A percentile compares a stretch with the other conserved stretches of the same genome.
Conservation (phyloP, 176 grass and related monocot genomes). For the Hordeum vulgare region MorexV3_pseudomolecules_assembly NC_058520.1:363884914-363885413, state of each 20-base stretch:
- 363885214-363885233: slow-evolving; percentile 88
- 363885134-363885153: slow-evolving; percentile 11
- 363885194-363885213: slow-evolving; percentile 94
- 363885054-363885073: slow-evolving; percentile 91
- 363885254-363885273: slow-evolving; percentile 52
- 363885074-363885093: slow-evolving; percentile 73
- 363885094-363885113: slow-evolving; percentile 27
- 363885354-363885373: not conserved
- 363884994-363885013: slow-evolving; percentile 23
- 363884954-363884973: slow-evolving; percentile 35
- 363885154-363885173: slow-evolving; percentile 71
- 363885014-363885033: slow-evolving; percentile 66
- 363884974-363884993: slow-evolving; percentile 14
- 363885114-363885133: not conserved
- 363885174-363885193: slow-evolving; percentile 88
- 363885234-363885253: slow-evolving; percentile 65
- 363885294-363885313: slow-evolving; percentile 75
- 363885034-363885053: slow-evolving; percentile 96
- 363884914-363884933: slow-evolving; percentile 95
- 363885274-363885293: slow-evolving; percentile 52
- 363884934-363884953: slow-evolving; percentile 61
- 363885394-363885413: not conserved
- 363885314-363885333: slow-evolving; percentile 87
- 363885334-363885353: slow-evolving; percentile 64
- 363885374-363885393: not conserved